Percentiles rank a stretch among this genome's conserved stretches.
Conservation (phyloP, 2,329 filamentous ascomycete genomes). For the Colletotrichum salicis region DNA sequence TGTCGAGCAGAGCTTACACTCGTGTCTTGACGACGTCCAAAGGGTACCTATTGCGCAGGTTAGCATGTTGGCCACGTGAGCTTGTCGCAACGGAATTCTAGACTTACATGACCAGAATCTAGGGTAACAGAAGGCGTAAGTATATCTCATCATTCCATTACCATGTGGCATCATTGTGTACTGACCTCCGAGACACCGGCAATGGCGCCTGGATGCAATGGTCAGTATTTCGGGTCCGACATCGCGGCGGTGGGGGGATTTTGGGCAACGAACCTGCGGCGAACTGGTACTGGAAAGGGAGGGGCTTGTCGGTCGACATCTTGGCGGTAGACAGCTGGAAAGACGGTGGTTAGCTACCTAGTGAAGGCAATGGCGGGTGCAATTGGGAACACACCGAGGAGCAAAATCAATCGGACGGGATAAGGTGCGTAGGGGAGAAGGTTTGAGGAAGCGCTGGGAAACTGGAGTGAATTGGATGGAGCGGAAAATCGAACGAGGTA, state of each 20-base stretch:
- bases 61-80: slow-evolving; percentile 36
- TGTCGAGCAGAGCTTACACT: slow-evolving; percentile 72
- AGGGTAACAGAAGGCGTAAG: slow-evolving; percentile 40
- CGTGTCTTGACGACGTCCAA: slow-evolving; percentile 98
- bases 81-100: slow-evolving; percentile 6
- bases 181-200: slow-evolving; percentile 97
- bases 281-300: slow-evolving; percentile 96
- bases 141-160: slow-evolving; percentile 36
- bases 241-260: slow-evolving; percentile 38
- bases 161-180: slow-evolving; percentile 37
- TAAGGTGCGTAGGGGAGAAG: slow-evolving; percentile 17
- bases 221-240: slow-evolving; percentile 42
- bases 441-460: not conserved
- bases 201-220: slow-evolving; percentile 74
- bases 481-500: slow-evolving; percentile 31
- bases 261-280: slow-evolving; percentile 75
- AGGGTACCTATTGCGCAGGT: slow-evolving; percentile 79
- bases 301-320: slow-evolving; percentile 77
- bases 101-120: slow-evolving; percentile 89
- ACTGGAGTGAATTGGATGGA: slow-evolving; percentile 2
- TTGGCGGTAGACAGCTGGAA: slow-evolving; percentile 42
- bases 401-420: slow-evolving; percentile 4
- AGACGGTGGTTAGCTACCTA: not conserved
- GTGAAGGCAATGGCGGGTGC: not conserved
- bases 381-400: slow-evolving; percentile 26